Base-by-base conservation (phyloP, 768 basidiomycete genomes). In the Lyophyllum shimeji region DNA sequence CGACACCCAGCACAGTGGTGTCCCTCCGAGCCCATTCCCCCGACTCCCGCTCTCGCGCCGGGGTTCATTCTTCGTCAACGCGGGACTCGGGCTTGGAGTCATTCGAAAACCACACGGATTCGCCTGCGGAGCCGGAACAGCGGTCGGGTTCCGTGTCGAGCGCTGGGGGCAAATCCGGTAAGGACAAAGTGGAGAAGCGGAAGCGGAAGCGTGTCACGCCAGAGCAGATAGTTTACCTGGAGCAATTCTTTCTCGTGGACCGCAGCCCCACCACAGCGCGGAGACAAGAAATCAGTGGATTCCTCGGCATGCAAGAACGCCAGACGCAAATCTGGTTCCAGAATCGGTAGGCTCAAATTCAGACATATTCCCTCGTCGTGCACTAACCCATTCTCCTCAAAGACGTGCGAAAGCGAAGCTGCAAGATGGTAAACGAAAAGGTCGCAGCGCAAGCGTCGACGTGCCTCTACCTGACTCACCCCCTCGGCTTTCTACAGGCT, bases 241-340 rank as follows among this genome's bases (percentile, higher is more conserved):
- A 93, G 61, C 80, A 75, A 1, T 82, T 85, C 62, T 93, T 93
- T 66, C 69, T 82, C 12, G 63, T 71, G 48, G 89, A 92, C 67
- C 78, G 85, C 42, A 88, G 84, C 65, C 91, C 91, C 9, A 87
- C 87, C 2, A 85, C 87, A 1, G 78, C 80, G 11, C 79, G 84
- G 47, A 77, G 91, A 42, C 82, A 83, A 52, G 90, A 91, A 62
- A 90, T 93, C 50, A 84, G 87, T 55, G 81, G 84, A 21, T 68
- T 82, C 53, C 76, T 93, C 4, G 88, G 89, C 15, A 91, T 93
- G 87, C 82, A 88, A 48, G 91, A 93, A 71, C 84, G 90, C 34
- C 91, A 93, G 75, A 91, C 89, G 0, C 91, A 93, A 70, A 88
- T 93, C 46, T 93, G 91, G 91, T 93, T 92, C 63, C 90, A 93